These are phyloP conservation scores for Mucuna pruriens DNA, from an alignment of 306 rosid species.

Conservation along the genomic window DNA sequence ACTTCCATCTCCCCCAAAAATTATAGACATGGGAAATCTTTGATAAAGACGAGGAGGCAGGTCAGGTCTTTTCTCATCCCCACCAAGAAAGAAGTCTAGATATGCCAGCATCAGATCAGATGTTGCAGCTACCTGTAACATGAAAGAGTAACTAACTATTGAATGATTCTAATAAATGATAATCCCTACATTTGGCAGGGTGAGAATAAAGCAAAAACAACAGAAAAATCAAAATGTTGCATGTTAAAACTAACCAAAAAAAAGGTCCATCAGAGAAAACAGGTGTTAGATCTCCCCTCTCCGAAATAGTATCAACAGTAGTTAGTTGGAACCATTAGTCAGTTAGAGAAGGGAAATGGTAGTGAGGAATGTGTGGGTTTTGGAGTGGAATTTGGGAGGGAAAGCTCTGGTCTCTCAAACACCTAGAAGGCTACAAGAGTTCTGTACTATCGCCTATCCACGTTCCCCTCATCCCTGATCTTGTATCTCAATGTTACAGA, in stretches of 20 bases:
- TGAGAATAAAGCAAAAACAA: background rate
- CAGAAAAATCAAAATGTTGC: background rate
- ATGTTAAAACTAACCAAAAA: background rate
- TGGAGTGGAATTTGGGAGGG: background rate
- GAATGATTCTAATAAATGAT: slow-evolving; percentile 16
- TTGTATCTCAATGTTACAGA: background rate
- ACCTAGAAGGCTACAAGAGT: background rate
- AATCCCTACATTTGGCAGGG: background rate
- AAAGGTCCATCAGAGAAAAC: background rate
- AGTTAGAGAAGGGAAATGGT: background rate
- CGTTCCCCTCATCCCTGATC: background rate
- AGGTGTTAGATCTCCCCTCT: background rate
- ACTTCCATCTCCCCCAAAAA: slow-evolving; percentile 97
- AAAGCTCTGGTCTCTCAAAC: background rate
- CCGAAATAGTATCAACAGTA: background rate
- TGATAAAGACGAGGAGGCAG: slow-evolving; percentile 82
- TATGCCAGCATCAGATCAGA: slow-evolving; percentile 92
- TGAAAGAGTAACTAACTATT: slow-evolving; percentile 13
- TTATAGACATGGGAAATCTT: slow-evolving; percentile 82
- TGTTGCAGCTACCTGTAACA: slow-evolving; percentile 83
- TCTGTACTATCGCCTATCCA: background rate
- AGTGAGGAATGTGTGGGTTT: background rate
- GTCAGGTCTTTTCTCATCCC: slow-evolving; percentile 91
- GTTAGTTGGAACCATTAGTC: background rate
- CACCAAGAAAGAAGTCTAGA: slow-evolving; percentile 92